A percentile compares a stretch with the other conserved stretches of the same genome.
These are phyloP conservation scores for Gymnopilus junonius DNA, from an alignment of 768 basidiomycete species.

Conservation along the genomic window DNA sequence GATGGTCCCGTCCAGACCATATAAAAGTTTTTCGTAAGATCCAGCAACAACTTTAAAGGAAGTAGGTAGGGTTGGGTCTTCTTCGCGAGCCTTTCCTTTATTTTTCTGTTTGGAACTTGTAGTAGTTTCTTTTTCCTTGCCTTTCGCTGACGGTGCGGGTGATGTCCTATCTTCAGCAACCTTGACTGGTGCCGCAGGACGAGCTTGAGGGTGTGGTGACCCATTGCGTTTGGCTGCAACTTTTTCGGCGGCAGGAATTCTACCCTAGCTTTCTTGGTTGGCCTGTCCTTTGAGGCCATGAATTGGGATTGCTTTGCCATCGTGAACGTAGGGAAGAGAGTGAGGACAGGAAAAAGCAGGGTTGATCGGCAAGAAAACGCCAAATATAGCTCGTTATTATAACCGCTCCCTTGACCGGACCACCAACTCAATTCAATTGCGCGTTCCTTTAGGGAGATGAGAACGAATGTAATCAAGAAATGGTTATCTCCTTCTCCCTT, in stretches of 20 bases:
- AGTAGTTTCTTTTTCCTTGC: constrained; percentile 27
- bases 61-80: constrained; percentile 41
- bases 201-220: constrained; percentile 17
- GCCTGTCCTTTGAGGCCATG: constrained; percentile 17
- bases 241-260: constrained; percentile 21
- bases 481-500: constrained; percentile 5
- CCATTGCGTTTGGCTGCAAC: constrained; percentile 22
- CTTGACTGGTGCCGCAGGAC: constrained; percentile 1
- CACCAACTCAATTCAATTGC: background rate
- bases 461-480: constrained; percentile 18
- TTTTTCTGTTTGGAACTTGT: constrained; percentile 21
- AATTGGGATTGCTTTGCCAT: constrained; percentile 15
- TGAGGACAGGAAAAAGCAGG: constrained; percentile 11
- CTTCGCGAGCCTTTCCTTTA: constrained; percentile 19
- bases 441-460: constrained; percentile 17
- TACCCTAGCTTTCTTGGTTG: constrained; percentile 32
- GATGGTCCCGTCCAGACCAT: constrained; percentile 78
- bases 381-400: constrained; percentile 14
- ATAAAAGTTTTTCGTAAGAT: constrained; percentile 95
- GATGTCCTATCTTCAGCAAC: background rate
- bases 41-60: constrained; percentile 90
- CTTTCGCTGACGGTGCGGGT: background rate
- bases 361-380: constrained; percentile 15
- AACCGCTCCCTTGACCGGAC: background rate
- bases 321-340: background rate